Base-by-base conservation (phyloP, 202 grass and related monocot species). In the Hordeum pubiflorum region DNA sequence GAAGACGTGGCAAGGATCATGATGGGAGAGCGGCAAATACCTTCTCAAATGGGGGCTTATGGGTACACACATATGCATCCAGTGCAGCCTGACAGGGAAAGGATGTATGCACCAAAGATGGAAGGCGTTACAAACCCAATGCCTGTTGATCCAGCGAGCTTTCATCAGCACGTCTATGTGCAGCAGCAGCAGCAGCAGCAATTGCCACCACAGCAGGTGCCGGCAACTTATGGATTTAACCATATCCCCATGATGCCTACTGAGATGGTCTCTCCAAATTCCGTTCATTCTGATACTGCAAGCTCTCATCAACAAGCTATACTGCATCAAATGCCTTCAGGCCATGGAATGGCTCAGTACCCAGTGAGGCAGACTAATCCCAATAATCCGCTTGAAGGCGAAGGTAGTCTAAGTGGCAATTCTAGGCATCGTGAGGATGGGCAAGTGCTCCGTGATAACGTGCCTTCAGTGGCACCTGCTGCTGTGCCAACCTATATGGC, bases 1-100 rank as follows among this genome's bases (percentile, higher is more conserved):
- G 92, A 93, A 83, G 93, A 93, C 80, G 77, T 93, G 57, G 85
- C 90, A 7, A 99, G 76, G 74, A 82, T 91, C 48, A 93, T 93
- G 83, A 89, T 89, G 37, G 86, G 81, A 1, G 88, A 86, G 2
- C 73, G 79, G 83, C 36, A 67, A 5, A 67, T 74, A 21, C 72
- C 70, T 26, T 60, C 86, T 58, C 84, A 73, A 0, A 54, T 93
- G 82, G 87, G 85, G 33, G 87, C 86, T 85, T 97, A 93, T 77
- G 87, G 80, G 17, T 93, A 87, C 70, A 83, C 86, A 1, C 92
- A 94, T 73, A 87, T 90, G 84, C 88, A 90, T 65, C 84, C 80
- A 15, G 80, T 72, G 43, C 84, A 77, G 3, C 76, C 65, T 58
- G 81, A 83, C 59, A 75, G 43, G 68, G 87, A 89, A 54, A 86